Evolutionary conservation across 2,329 filamentous ascomycete genomes (phyloP).

Genomic region (Exophiala spinifera): DNA sequence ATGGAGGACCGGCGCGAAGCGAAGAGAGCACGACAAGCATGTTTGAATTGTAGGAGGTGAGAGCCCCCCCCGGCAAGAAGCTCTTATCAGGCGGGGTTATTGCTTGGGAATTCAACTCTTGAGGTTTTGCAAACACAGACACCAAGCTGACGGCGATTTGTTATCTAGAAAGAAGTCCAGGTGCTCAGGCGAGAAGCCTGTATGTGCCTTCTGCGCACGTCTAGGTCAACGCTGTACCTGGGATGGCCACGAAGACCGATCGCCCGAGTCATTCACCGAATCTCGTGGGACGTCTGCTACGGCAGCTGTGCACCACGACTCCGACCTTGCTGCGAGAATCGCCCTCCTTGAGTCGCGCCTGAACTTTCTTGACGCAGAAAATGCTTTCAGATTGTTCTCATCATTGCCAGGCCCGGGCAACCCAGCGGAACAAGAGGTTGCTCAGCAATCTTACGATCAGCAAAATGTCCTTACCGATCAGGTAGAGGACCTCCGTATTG

Average conservation of each 20-base stretch:
- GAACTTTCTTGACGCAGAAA: slow-evolving; percentile 10
- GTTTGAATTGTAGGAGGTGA: slow-evolving; percentile 8
- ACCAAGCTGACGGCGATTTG: neutral
- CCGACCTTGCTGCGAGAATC: slow-evolving; percentile 10
- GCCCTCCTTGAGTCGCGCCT: slow-evolving; percentile 12
- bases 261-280: neutral
- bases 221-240: slow-evolving; percentile 21
- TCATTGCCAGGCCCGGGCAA: neutral
- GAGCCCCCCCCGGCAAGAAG: neutral
- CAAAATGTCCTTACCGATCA: neutral
- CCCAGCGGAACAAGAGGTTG: too few relatives aligned
- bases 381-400: slow-evolving; percentile 3
- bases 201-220: slow-evolving; percentile 34
- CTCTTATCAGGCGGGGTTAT: too few relatives aligned
- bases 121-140: too few relatives aligned
- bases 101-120: too few relatives aligned
- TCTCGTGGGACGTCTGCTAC: neutral
- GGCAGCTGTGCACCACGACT: slow-evolving; percentile 2
- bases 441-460: neutral
- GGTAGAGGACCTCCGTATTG: neutral
- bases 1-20: slow-evolving; percentile 14
- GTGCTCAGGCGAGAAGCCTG: slow-evolving; percentile 35
- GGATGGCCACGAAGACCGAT: slow-evolving; percentile 4
- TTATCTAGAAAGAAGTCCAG: slow-evolving; percentile 33
- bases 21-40: slow-evolving; percentile 15